Evolutionary conservation across 148 eudicot genomes (phyloP).

Genomic region (Chenopodium quinoa): DNA sequence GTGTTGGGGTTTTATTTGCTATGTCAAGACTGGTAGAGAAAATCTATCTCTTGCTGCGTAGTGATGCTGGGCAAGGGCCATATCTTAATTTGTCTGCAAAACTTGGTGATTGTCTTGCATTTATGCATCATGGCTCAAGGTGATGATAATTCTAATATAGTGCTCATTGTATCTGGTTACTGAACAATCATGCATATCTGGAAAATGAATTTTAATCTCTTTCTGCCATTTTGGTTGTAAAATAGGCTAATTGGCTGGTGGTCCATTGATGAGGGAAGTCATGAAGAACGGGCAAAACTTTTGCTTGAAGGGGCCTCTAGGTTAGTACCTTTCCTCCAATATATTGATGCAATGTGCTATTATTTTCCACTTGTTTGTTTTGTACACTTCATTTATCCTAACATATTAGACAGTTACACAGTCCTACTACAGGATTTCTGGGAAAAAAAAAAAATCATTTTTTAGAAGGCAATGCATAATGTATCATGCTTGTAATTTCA

Average conservation of each 20-base stretch:
- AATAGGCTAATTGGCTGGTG: conserved; percentile 94
- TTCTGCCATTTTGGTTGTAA: conserved; percentile 11
- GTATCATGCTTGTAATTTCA: neutral
- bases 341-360: neutral
- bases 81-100: conserved; percentile 64
- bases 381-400: neutral
- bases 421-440: neutral
- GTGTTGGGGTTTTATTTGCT: conserved; percentile 67
- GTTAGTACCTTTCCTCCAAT: conserved; percentile 36
- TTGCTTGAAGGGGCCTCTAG: conserved; percentile 67
- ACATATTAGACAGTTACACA: neutral
- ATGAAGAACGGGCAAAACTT: conserved; percentile 88
- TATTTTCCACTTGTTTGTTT: neutral
- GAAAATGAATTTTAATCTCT: neutral
- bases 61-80: conserved; percentile 49
- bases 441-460: neutral
- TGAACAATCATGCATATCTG: neutral
- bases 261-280: conserved; percentile 97
- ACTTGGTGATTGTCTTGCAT: conserved; percentile 69
- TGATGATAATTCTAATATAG: conserved; percentile 19
- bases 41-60: conserved; percentile 52
- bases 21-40: conserved; percentile 68
- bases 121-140: conserved; percentile 93
- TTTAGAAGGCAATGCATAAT: neutral
- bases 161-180: neutral